Evolutionary conservation across 1,139 yeast species (phyloP).

Genomic region (Hyphopichia pseudoburtonii): DNA sequence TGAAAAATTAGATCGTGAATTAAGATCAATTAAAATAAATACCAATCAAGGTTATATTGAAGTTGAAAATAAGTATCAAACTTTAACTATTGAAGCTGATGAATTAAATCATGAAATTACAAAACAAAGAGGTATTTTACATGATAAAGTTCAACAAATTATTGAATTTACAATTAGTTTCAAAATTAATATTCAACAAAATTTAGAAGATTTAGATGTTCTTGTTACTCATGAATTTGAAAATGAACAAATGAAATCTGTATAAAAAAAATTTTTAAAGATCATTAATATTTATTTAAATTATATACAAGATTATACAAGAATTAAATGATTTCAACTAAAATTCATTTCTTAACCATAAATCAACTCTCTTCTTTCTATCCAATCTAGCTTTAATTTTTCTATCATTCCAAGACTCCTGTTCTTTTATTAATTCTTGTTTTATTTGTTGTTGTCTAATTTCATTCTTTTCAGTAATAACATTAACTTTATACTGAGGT

Average conservation of each 20-base stretch:
- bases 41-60: slow-evolving; percentile 56
- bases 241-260: slow-evolving; percentile 16
- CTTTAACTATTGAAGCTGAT: slow-evolving; percentile 55
- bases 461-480: slow-evolving; percentile 19
- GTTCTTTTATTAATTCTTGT: slow-evolving; percentile 15
- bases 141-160: slow-evolving; percentile 54
- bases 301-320: background rate
- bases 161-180: slow-evolving; percentile 62
- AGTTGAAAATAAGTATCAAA: slow-evolving; percentile 57
- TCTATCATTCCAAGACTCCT: slow-evolving; percentile 10
- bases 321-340: slow-evolving; percentile 7
- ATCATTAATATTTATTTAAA: background rate
- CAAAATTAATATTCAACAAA: slow-evolving; percentile 62
- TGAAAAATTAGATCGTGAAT: slow-evolving; percentile 63
- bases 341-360: slow-evolving; percentile 64
- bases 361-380: slow-evolving; percentile 53
- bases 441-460: slow-evolving; percentile 13
- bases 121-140: slow-evolving; percentile 48
- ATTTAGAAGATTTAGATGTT: slow-evolving; percentile 55
- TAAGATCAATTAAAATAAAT: slow-evolving; percentile 51
- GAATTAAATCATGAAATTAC: slow-evolving; percentile 49
- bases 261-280: background rate
- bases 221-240: slow-evolving; percentile 40
- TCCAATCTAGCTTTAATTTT: slow-evolving; percentile 45
- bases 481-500: slow-evolving; percentile 28